phyloP scores from a whole-genome alignment of 108 stramenopile genomes.

The Mayamaea pseudoterrestris region DNA sequence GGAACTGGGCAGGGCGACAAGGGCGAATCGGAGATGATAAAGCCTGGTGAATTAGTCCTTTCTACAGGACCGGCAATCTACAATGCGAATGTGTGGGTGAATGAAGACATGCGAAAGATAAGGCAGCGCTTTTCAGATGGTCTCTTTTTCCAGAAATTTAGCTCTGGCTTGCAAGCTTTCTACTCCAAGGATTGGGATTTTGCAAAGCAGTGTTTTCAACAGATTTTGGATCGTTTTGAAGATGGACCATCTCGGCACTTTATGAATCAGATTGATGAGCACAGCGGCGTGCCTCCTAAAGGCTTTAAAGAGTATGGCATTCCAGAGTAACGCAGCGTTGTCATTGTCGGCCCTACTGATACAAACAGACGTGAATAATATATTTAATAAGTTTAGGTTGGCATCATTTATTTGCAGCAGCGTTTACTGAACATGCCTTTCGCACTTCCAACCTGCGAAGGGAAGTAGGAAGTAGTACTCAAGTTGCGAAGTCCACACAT shows the following conservation, averaged over 20 bases:
- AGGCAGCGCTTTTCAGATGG: conserved; percentile 50
- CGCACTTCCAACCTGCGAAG: too few species aligned
- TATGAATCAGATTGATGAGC: conserved; percentile 42
- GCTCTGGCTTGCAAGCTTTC: conserved; percentile 51
- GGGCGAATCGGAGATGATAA: conserved; percentile 2
- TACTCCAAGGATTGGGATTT: conserved; percentile 56
- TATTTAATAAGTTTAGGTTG: too few species aligned
- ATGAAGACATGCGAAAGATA: conserved; percentile 51
- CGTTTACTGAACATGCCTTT: too few species aligned
- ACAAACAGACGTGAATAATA: too few species aligned
- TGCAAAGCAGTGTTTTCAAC: conserved; percentile 44
- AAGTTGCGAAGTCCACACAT: too few species aligned
- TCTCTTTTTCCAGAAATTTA: conserved; percentile 58
- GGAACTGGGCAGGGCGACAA: neutral
- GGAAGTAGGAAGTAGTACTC: too few species aligned
- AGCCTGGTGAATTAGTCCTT: conserved; percentile 28
- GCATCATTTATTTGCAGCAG: too few species aligned
- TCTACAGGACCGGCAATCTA: conserved; percentile 50
- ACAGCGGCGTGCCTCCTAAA: conserved; percentile 45
- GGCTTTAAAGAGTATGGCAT: conserved; percentile 28
- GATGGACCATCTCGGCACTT: conserved; percentile 73
- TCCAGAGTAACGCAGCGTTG: too few species aligned
- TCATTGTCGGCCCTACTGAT: too few species aligned
- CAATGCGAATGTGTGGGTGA: conserved; percentile 44
- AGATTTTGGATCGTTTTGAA: conserved; percentile 40